Base-by-base conservation (phyloP, 2,329 filamentous ascomycete species). In the Hypoxylon sp. region DNA sequence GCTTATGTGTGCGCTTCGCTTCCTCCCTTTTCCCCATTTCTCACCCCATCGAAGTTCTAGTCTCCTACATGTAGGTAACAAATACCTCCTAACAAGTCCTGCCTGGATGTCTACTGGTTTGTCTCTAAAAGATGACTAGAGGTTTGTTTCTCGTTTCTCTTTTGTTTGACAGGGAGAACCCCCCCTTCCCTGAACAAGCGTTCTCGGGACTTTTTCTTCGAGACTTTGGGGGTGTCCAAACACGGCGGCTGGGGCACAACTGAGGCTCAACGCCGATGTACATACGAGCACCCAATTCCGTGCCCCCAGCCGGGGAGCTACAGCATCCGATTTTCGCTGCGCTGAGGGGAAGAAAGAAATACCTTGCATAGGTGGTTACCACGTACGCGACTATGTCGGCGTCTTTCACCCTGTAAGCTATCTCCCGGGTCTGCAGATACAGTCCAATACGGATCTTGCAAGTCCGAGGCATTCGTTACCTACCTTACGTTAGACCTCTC, bases 251-350 rank as follows among this genome's bases (percentile, higher is more conserved):
- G 53, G 48, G 46, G 44, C 56, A 49, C 42, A 46, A 63, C 55
- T 58, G 63, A 71, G 58, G 66, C 63, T 71, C 69, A 57, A 69
- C 60, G 30, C 56, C 62, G 50, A 66, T 69, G 54, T 60, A 62
- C 54, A 42, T 50, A 55, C 30, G n/a, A 27, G 44, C 42, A 17
- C 35, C 55, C 49, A 31, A 66, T 61, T 51, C 50, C 56, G 59
- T 33, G 48, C 49, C 42, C 44, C 56, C 42, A 61, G 35, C 53
- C 58, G 63, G 60, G 53, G 57, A 54, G 40, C 53, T 53, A 64
- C 64, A 66, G 61, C 66, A 65, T 69, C 69, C 69, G 61, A 64
- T 69, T 65, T 58, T 70, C 69, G 69, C 69, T 66, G 27, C 58
- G 40, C 30, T 50, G 63, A 66, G 61, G 49, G 58, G 61, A 54